Evolutionary conservation across 2,329 filamentous ascomycete species (phyloP), one percentile per base, ranked within the genome.

Genomic region (Alternaria solani): DNA sequence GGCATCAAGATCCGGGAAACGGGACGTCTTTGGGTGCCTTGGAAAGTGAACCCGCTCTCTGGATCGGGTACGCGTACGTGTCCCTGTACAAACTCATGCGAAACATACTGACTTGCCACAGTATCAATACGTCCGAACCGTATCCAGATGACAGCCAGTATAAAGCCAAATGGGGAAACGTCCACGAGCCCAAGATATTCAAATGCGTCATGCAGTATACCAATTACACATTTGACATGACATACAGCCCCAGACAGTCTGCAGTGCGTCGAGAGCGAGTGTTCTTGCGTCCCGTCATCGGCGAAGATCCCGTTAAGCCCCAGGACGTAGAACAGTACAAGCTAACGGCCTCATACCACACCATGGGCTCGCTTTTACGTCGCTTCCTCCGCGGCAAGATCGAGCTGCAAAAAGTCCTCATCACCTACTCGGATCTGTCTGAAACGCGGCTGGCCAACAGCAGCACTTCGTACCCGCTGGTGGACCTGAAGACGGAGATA

Each of bases 361-460:
- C 71, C 20, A 64, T 78, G 47, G 75, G 72, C 41, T 49, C 68
- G 4, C 70, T 78, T 16, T 62, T 79, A 2, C 76, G 76, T 20
- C 67, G 64, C 23, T 79, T 78, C 63, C 69, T 79, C 7, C 66
- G 73, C 20, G 77, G 77, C 36, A 62, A 61, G n/a, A 75, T 79
- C 7, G 62, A 57, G 26, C 67, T 65, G 16, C 65, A 65, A 3
- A 63, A 61, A 1, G 57, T 71, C 58, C 68, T 67, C 18, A 63
- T 78, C 6, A 78, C 76, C 5, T 65, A 66, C 38, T 75, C 74
- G 11, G 76, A 76, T 58, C 71, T 78, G 32, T 75, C 72, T 1
- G 75, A 78, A 38, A 78, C 77, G 1, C 61, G 69, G 6, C 65
- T 79, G 18, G 70, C 78, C 57, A 67, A 76, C 43, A 46, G 67